A percentile compares a stretch with the other conserved stretches of the same genome.
Evolutionary conservation across 2,329 filamentous ascomycete genomes (phyloP).

Genomic region (Botrytis elliptica): DNA sequence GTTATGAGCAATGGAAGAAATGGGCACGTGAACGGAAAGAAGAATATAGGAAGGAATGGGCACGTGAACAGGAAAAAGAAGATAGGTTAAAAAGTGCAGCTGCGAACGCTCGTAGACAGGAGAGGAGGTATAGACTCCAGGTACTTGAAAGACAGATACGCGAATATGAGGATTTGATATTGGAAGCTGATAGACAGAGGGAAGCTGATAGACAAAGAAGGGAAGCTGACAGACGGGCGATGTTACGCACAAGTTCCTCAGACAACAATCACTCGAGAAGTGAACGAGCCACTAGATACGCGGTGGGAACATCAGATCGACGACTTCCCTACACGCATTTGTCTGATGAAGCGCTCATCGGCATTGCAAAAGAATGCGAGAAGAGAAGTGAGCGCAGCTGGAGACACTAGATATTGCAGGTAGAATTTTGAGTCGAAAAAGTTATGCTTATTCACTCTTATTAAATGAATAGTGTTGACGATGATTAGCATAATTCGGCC

Average conservation of each 20-base stretch:
- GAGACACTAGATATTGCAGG: not conserved
- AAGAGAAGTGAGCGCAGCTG: not conserved
- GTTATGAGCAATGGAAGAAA: not conserved
- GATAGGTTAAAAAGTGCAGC: too few relatives aligned
- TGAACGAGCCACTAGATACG: not conserved
- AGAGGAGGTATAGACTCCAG: not conserved
- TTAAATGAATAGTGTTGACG: not conserved
- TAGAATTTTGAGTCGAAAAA: not conserved
- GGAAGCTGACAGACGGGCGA: not conserved
- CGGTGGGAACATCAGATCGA: not conserved
- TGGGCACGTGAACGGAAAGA: not conserved
- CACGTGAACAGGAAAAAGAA: not conserved
- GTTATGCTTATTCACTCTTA: not conserved
- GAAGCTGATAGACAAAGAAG: too few relatives aligned
- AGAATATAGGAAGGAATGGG: not conserved
- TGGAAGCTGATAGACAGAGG: accelerated
- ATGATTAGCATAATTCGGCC: too few relatives aligned
- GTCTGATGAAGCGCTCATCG: not conserved
- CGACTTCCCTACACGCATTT: not conserved
- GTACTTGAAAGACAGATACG: not conserved
- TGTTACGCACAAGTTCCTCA: not conserved
- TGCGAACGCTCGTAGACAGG: not conserved
- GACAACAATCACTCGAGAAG: not conserved
- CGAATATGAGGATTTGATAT: not conserved
- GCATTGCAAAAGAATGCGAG: not conserved